Base-by-base conservation (phyloP, 108 stramenopile species). In the Skeletonema grethae region DNA sequence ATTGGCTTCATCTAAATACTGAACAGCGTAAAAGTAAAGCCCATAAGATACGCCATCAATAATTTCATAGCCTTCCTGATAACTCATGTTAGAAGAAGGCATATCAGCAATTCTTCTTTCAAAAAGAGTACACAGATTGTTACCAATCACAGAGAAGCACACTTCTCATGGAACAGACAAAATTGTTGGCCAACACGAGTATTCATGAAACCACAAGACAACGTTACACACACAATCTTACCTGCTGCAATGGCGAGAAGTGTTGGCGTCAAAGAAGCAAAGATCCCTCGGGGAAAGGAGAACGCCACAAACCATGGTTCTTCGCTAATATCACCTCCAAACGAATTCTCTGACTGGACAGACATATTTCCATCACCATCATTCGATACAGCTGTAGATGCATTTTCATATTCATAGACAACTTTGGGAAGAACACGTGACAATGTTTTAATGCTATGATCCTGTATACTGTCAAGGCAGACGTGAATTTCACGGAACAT, bases 261-360 rank as follows among this genome's bases (percentile, higher is more conserved):
- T 20, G 36, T 57, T 28, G 69, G 69, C 16, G 60, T 24, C 22
- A 58, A 38, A 38, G 69, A 39, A 15, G 35, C 15, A 5, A 30
- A 20, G 3, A 56, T 25, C 13, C 69, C 69, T n/a, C 20, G 56
- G 3, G 69, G 69, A 13, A 15, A 36, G 36, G 69, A 69, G 22
- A 55, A 60, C 25, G 58, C 4, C 7, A 59, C 39, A 15, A 69
- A 69, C 69, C 69, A 69, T 9, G 57, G 56, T 8, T 69, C 69
- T 32, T 69, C 69, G 12, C 9, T 57, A 16, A 38, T 43, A 63
- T 38, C 63, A n/a, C 45, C 38, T 41, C 18, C 63, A 22, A 39
- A 29, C 5, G 63, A 65, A 45, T 65, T 43, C 22, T 46, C 63
- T 48, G 45, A 65, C 18, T 24, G 25, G 22, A 43, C 63, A 18